A percentile compares a stretch with the other conserved stretches of the same genome.
These are phyloP conservation scores for Metschnikowia sp. DNA, from an alignment of 805 yeast genomes.

Conservation along the genomic window DNA sequence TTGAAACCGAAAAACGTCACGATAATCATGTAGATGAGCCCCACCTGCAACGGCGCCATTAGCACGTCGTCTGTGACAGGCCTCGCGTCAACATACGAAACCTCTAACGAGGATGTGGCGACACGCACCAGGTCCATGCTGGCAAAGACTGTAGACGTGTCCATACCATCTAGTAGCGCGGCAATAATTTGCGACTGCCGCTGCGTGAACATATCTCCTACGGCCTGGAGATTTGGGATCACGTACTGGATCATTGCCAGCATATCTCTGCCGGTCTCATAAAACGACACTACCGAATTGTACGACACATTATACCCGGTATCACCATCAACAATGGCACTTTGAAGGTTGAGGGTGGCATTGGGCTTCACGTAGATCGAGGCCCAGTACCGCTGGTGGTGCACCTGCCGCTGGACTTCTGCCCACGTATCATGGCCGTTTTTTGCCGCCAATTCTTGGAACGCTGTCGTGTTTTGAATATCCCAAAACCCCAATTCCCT, in stretches of 20 bases:
- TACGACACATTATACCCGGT: conserved; percentile 26
- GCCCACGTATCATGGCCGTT: conserved; percentile 26
- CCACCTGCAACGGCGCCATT: conserved; percentile 70
- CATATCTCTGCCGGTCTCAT: conserved; percentile 66
- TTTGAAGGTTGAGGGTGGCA: conserved; percentile 39
- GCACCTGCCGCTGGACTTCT: conserved; percentile 44
- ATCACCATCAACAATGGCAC: conserved; percentile 40
- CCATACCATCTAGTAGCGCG: conserved; percentile 13
- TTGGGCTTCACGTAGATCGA: conserved; percentile 51
- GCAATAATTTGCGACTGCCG: conserved; percentile 23
- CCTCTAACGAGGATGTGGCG: conserved; percentile 32
- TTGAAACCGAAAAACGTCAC: conserved; percentile 69
- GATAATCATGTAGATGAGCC: conserved; percentile 68
- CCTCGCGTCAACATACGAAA: conserved; percentile 42
- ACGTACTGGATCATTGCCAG: conserved; percentile 41
- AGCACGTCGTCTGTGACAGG: conserved; percentile 50
- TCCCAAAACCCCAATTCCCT: conserved; percentile 35
- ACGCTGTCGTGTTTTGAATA: conserved; percentile 26
- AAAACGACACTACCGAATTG: conserved; percentile 38
- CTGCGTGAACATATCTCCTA: conserved; percentile 33
- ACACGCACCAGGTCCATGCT: conserved; percentile 15
- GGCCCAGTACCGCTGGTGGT: conserved; percentile 61
- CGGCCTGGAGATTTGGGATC: conserved; percentile 36
- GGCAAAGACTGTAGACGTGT: conserved; percentile 11
- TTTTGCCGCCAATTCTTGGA: conserved; percentile 26